Base-by-base conservation (phyloP, 768 basidiomycete genomes). In the Termitomyces sp. region DNA sequence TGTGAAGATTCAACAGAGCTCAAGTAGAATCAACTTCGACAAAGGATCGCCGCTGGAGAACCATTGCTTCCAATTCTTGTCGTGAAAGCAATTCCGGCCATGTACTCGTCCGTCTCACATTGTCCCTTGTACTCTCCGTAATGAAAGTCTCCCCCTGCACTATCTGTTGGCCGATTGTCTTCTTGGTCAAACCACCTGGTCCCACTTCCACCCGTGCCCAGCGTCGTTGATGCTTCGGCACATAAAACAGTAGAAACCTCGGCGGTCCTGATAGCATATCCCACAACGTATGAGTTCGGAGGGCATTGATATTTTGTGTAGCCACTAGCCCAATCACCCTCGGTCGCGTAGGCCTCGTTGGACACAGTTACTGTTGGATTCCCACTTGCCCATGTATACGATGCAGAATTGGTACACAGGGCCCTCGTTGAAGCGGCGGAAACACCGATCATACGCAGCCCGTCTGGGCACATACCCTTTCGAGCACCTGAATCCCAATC, bases 231-330 rank as follows among this genome's bases (percentile, higher is more conserved):
- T 21, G 54, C 44, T 23, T 58, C 54, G 2, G 61, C 58, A 54
- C 61, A 62, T 4, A 58, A 21, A 12, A 62, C 47, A 12, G 61
- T 54, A 44, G 61, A 62, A 12, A 62, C 48, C 14, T 49, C 54
- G 25, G 44, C 49, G 29, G 46, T 52, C 43, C 61, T 53, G 52
- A 62, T 62, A 10, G 61, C 54, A 37, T 62, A 62, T 37, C 58
- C 58, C 14, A 62, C 58, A 16, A 54, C 42, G 41, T 62, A 62
- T 2, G 54, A 56, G 38, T 56, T 40, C 16, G 58, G 11, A 45
- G 61, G 61, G 42, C 61, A 62, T 45, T 62, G 61, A 16, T 56
- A 62, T 51, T 62, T 62, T 1, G 61, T 62, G 29, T 56, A 62
- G 7, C 61, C 61, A 4, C 54, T 44, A 21, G 61, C 61, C 61